These are phyloP conservation scores for Saccharum spontaneum DNA, from an alignment of 176 grass and related monocot species.

Conservation along the genomic window DNA sequence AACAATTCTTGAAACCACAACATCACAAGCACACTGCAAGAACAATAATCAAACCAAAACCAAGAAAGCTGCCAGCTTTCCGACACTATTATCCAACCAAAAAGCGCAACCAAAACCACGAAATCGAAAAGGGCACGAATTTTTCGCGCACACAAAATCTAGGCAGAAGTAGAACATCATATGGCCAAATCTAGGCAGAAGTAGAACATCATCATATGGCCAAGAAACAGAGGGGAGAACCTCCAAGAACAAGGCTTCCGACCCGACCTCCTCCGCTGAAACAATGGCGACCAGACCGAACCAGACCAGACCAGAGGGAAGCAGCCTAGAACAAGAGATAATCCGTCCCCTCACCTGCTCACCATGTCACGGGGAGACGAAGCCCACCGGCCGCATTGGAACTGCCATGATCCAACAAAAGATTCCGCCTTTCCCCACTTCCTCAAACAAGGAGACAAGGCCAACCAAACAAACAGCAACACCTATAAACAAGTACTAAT, in stretches of 20 bases:
- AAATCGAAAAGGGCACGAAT: neutral
- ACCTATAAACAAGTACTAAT: conserved; percentile 38
- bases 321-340: conserved; percentile 36
- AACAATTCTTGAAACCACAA: neutral
- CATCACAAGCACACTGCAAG: conserved; percentile 1
- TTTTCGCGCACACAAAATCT: neutral
- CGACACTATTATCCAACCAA: neutral
- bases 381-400: conserved; percentile 25
- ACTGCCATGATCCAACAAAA: conserved; percentile 45
- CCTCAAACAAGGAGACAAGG: conserved; percentile 48
- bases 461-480: conserved; percentile 40
- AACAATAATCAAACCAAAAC: conserved; percentile 9
- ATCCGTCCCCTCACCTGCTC: conserved; percentile 28
- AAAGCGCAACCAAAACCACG: neutral
- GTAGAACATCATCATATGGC: neutral
- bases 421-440: conserved; percentile 47
- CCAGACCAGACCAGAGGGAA: conserved; percentile 3
- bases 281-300: neutral
- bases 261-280: neutral
- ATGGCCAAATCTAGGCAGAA: conserved; percentile 5
- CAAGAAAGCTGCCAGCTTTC: conserved; percentile 3
- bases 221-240: neutral
- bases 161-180: neutral
- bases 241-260: conserved; percentile 3
- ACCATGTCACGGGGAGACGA: conserved; percentile 40